Evolutionary conservation across 257 asterid species (phyloP).

Genomic region (Phtheirospermum japonicum): DNA sequence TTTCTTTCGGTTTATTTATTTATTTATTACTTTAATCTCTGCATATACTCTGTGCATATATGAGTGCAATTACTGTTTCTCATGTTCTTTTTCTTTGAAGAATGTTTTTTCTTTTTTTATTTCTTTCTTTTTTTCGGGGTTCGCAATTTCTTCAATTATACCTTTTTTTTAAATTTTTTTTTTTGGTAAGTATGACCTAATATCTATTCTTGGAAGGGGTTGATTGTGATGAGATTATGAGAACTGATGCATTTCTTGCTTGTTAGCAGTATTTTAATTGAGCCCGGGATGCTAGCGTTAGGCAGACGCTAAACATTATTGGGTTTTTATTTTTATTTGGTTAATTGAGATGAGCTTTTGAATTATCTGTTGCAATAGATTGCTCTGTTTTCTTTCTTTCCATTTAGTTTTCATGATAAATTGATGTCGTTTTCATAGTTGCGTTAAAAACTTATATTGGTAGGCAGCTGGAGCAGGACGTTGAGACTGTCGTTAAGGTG

Average conservation of each 20-base stretch:
- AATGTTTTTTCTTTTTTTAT: background rate
- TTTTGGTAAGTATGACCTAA: background rate
- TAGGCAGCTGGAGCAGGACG: conserved; percentile 87
- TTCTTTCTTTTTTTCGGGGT: too few relatives aligned
- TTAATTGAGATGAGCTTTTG: too few relatives aligned
- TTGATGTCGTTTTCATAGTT: conserved; percentile 18
- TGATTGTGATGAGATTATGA: background rate
- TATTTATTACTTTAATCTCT: conserved; percentile 5
- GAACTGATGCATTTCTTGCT: background rate
- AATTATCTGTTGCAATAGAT: too few relatives aligned
- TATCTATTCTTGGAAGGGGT: background rate
- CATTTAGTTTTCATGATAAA: too few relatives aligned
- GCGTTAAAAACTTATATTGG: conserved; percentile 4
- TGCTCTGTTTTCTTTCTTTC: too few relatives aligned
- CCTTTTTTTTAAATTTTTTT: too few relatives aligned
- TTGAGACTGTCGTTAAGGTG: conserved; percentile 81
- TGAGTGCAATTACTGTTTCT: background rate
- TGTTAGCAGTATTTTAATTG: background rate
- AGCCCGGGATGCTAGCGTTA: conserved; percentile 11
- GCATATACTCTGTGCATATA: background rate
- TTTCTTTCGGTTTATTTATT: conserved; percentile 8
- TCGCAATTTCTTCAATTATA: too few relatives aligned
- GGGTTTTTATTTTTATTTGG: too few relatives aligned
- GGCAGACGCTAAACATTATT: too few relatives aligned
- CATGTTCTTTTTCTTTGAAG: background rate